Conservation (phyloP, 1,284 basidiomycete genomes). For the Marasmius tenuissimus region DNA sequence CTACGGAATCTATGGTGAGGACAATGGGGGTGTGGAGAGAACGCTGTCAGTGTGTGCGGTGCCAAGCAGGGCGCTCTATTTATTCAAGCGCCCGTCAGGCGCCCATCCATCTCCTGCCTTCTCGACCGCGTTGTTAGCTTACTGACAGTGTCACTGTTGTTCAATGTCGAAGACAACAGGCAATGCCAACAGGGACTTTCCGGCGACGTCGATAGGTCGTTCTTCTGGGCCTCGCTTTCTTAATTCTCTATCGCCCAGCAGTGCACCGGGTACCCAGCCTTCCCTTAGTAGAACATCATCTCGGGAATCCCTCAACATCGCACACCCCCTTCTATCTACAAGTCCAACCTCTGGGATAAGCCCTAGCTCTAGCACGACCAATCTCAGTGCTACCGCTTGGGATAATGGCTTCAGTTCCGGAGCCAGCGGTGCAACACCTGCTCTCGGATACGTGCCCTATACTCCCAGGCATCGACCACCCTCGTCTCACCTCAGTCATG, state of each 20-base stretch:
- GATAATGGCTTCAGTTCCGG: conserved; percentile 9
- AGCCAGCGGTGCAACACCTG: conserved; percentile 1
- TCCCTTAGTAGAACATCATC: conserved; percentile 33
- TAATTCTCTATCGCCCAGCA: neutral
- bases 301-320: conserved; percentile 50
- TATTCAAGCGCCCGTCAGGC: no score
- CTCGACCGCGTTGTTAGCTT: no score
- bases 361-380: conserved; percentile 4
- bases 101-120: neutral
- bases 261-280: neutral
- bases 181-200: conserved; percentile 1
- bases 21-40: neutral
- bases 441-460: conserved; percentile 40
- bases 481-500: conserved; percentile 44
- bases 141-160: neutral
- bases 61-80: no score
- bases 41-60: no score
- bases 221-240: conserved; percentile 7
- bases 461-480: conserved; percentile 46
- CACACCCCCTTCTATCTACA: conserved; percentile 63
- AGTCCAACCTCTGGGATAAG: neutral
- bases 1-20: neutral
- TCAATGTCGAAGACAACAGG: neutral
- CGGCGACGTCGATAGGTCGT: conserved; percentile 12
- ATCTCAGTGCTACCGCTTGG: conserved; percentile 3